Percentiles rank a stretch among this genome's conserved stretches.
phyloP scores from a whole-genome alignment of 441 rosid genomes.

The Geranium incanum region DNA sequence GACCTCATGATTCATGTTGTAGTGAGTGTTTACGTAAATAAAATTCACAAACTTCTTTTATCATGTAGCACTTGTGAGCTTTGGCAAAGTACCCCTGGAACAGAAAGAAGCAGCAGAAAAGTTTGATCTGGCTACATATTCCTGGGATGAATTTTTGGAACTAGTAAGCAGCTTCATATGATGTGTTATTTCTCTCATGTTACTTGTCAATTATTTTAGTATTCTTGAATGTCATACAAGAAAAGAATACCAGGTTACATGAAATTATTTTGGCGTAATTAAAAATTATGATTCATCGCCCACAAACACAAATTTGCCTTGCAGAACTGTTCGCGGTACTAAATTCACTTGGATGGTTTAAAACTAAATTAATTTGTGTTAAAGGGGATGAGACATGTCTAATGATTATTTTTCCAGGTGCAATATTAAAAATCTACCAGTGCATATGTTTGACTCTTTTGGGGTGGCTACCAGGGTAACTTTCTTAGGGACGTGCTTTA shows the following conservation, averaged over 20 bases:
- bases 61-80: conserved; percentile 83
- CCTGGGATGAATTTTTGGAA: conserved; percentile 82
- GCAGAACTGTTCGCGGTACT: too few species aligned
- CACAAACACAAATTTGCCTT: neutral
- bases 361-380: too few species aligned
- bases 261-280: neutral
- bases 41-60: conserved; percentile 14
- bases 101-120: conserved; percentile 62
- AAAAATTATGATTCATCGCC: neutral
- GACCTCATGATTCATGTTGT: conserved; percentile 13
- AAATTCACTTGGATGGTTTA: too few species aligned
- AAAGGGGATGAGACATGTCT: too few species aligned
- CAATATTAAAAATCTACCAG: too few species aligned
- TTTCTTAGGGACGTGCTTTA: too few species aligned
- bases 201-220: neutral
- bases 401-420: neutral
- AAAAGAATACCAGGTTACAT: neutral
- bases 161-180: conserved; percentile 38
- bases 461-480: neutral
- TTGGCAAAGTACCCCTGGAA: conserved; percentile 60
- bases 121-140: conserved; percentile 46
- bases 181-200: neutral
- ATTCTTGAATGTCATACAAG: neutral
- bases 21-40: neutral
- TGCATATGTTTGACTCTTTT: too few species aligned